A percentile compares a stretch with the other conserved stretches of the same genome.
These are phyloP conservation scores for Clarireedia monteithiana DNA, from an alignment of 2,329 filamentous ascomycete genomes.

Conservation along the genomic window DNA sequence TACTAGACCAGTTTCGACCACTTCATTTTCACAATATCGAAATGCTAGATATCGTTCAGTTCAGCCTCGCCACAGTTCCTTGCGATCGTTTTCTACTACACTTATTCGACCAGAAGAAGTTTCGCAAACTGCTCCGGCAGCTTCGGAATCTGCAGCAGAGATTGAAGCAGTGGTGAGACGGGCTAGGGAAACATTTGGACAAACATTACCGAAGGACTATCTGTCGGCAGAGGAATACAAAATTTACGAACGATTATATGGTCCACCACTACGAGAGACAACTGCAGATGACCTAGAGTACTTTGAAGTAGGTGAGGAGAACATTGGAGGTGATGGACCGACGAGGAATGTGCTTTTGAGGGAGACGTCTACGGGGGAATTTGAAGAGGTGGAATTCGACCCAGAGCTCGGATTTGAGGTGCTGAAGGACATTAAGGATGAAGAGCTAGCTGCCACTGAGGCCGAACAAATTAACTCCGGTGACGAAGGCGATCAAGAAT, in stretches of 20 bases:
- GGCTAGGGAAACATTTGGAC: slow-evolving; percentile 68
- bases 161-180: slow-evolving; percentile 60
- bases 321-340: slow-evolving; percentile 43
- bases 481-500: too few species aligned
- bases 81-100: slow-evolving; percentile 18
- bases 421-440: slow-evolving; percentile 24
- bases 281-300: slow-evolving; percentile 49
- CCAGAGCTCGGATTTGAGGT: slow-evolving; percentile 25
- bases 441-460: neutral
- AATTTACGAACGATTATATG: slow-evolving; percentile 76
- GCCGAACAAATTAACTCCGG: neutral
- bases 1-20: slow-evolving; percentile 13
- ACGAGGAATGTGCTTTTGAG: slow-evolving; percentile 41
- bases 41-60: slow-evolving; percentile 10
- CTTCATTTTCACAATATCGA: slow-evolving; percentile 1
- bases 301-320: slow-evolving; percentile 27
- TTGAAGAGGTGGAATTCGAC: slow-evolving; percentile 51
- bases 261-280: slow-evolving; percentile 59
- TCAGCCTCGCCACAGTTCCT: slow-evolving; percentile 7
- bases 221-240: slow-evolving; percentile 62
- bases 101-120: slow-evolving; percentile 9
- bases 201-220: slow-evolving; percentile 65
- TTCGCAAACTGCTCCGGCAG: neutral
- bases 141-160: slow-evolving; percentile 24
- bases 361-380: slow-evolving; percentile 45